A percentile compares a stretch with the other conserved stretches of the same genome.
phyloP scores from a whole-genome alignment of 371 early-diverging fungal species.

The Mortierella sp. region DNA sequence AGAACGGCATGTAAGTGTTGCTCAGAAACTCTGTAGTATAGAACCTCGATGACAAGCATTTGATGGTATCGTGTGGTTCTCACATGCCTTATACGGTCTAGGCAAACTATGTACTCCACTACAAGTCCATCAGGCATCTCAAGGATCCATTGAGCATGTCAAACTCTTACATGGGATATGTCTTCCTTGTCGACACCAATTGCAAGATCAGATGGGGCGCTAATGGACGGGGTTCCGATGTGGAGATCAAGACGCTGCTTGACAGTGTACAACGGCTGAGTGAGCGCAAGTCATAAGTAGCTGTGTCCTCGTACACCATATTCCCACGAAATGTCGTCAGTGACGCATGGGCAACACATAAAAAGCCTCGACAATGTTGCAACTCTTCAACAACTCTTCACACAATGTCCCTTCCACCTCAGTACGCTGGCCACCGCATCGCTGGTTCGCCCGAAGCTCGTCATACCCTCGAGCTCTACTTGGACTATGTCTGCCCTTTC shows the following conservation, averaged over 20 bases:
- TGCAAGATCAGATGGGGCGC: slow-evolving; percentile 90
- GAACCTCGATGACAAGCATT: too few species aligned
- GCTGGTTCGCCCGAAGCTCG: slow-evolving; percentile 59
- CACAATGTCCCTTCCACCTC: not conserved
- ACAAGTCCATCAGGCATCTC: slow-evolving; percentile 67
- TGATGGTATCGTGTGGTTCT: too few species aligned
- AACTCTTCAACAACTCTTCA: too few species aligned
- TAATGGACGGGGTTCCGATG: slow-evolving; percentile 76
- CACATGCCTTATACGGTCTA: slow-evolving; percentile 13
- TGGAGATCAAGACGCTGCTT: slow-evolving; percentile 66
- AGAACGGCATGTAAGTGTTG: slow-evolving; percentile 62
- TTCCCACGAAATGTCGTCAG: too few species aligned
- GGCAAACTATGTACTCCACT: slow-evolving; percentile 70
- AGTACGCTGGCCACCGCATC: slow-evolving; percentile 62
- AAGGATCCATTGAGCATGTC: slow-evolving; percentile 73
- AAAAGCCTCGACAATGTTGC: too few species aligned
- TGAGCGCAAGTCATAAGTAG: slow-evolving; percentile 31
- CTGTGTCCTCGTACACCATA: not conserved
- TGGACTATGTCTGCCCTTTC: slow-evolving; percentile 78
- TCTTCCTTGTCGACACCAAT: slow-evolving; percentile 77
- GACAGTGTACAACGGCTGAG: slow-evolving; percentile 44
- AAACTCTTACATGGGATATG: slow-evolving; percentile 83
- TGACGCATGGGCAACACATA: too few species aligned
- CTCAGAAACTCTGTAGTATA: too few species aligned
- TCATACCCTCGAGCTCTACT: slow-evolving; percentile 69